These are phyloP conservation scores for Entophlyctis luteolus DNA, from an alignment of 192 early-diverging fungal species.

Conservation along the genomic window DNA sequence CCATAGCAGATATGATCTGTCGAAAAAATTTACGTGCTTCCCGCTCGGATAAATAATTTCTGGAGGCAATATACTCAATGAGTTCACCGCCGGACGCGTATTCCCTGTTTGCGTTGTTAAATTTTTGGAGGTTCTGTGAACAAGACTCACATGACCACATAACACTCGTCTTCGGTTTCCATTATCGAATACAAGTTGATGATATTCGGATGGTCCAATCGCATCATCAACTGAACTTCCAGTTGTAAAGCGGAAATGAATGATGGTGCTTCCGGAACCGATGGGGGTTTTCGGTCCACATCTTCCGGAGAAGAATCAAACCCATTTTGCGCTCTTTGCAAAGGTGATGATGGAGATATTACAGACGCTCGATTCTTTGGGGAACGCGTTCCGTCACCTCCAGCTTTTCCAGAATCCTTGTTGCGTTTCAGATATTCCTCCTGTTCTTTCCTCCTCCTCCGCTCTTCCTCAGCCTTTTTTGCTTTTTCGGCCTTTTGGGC, in stretches of 20 bases:
- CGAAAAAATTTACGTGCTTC: constrained; percentile 58
- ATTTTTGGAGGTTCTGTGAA: no score
- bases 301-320: no score
- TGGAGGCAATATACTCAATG: constrained; percentile 53
- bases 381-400: neutral
- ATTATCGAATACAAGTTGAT: constrained; percentile 60
- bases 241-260: constrained; percentile 46
- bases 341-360: neutral
- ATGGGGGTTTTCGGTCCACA: no score
- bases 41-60: constrained; percentile 45
- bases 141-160: constrained; percentile 63
- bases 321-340: neutral
- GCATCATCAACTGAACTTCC: constrained; percentile 60
- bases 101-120: no score
- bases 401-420: constrained; percentile 7
- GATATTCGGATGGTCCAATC: constrained; percentile 61
- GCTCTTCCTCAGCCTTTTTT: constrained; percentile 46
- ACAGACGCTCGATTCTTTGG: no score
- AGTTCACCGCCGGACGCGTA: constrained; percentile 61
- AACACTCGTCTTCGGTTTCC: constrained; percentile 59
- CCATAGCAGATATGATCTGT: constrained; percentile 59
- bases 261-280: constrained; percentile 27
- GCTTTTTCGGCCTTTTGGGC: constrained; percentile 50
- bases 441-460: constrained; percentile 33
- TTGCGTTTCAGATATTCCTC: constrained; percentile 15